Evolutionary conservation across 345 rosid genomes (phyloP).

Genomic region (Nasturtium officinale): DNA sequence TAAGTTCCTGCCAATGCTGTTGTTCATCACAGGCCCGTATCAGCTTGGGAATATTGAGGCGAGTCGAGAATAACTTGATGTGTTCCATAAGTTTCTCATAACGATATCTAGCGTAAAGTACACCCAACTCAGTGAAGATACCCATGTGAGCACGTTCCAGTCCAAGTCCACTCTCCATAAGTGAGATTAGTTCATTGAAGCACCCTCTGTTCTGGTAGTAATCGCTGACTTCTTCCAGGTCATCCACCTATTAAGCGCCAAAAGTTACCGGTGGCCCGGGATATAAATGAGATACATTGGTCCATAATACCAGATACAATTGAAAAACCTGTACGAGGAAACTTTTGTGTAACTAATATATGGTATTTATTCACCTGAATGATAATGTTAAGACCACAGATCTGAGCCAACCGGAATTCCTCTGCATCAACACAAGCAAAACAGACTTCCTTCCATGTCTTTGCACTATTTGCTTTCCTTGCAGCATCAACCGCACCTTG

Average conservation of each 20-base stretch:
- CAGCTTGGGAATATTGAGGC: constrained; percentile 97
- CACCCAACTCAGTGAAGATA: constrained; percentile 97
- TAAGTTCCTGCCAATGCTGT: constrained; percentile 96
- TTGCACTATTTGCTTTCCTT: constrained; percentile 96
- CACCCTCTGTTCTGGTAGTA: constrained; percentile 96
- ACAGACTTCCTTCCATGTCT: constrained; percentile 99
- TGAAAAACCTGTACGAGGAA: not conserved
- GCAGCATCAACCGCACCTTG: constrained; percentile 99
- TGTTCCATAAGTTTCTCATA: constrained; percentile 98
- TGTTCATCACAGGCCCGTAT: constrained; percentile 98
- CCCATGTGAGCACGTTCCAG: constrained; percentile 99
- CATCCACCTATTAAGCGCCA: constrained; percentile 72
- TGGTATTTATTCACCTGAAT: constrained; percentile 60
- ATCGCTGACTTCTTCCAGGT: constrained; percentile 95
- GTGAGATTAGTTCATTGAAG: constrained; percentile 95
- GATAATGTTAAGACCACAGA: constrained; percentile 94
- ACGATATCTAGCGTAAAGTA: constrained; percentile 94
- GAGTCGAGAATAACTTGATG: constrained; percentile 91
- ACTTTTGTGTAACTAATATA: not conserved
- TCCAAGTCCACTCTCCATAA: constrained; percentile 98
- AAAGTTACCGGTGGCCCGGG: constrained; percentile 18
- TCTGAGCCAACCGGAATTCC: constrained; percentile 95
- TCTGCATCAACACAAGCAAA: constrained; percentile 99
- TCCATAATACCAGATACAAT: not conserved
- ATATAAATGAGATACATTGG: constrained; percentile 20